Evolutionary conservation across 495 filamentous ascomycete genomes (phyloP), one percentile per base, ranked within the genome.

Genomic region (Penicillium flavigenum): DNA sequence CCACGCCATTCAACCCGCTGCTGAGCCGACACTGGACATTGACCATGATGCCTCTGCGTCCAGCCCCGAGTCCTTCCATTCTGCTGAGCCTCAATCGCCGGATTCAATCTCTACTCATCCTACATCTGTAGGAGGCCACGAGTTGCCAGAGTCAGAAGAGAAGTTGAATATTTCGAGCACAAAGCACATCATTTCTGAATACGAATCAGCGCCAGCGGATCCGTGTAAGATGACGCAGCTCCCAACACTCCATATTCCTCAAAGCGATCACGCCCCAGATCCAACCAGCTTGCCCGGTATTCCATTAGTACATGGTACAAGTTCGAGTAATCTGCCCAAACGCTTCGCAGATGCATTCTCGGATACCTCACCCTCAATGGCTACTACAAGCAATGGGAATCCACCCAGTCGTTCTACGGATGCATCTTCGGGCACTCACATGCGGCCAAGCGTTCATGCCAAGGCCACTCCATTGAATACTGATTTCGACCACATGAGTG

Each of bases 31-130:
- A 51, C 47, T 65, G 39, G 62, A 67, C 14, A 32, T 55, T 32
- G 66, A 73, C 44, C 56, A 67, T 47, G 76, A 79, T 26, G 50
- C 63, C 5, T 61, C 70, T 6, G 72, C 86, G 43, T 86, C 85
- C 46, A 87, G 81, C 56, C 74, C 78, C 11, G 82, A 85, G 29
- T 85, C 83, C 5, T 82, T 84, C 51, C 80, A 85, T 58, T 89
- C 88, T 4, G 81, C 83, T 62, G 78, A 70, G 24, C 56, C 58
- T 14, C 49, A 56, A 7, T 64, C 64, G 7, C 60, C 62, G 2
- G 61, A 57, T 43, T 62, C 65, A 4, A 55, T 54, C 12, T 68
- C 65, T 11, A 64, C 61, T 6, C 61, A 68, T 42, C 56, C 70
- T 22, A 58, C 63, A 12, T 65, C 72, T 24, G 63, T 66, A 29